Percentiles rank a stretch among this genome's conserved stretches.
phyloP scores from a whole-genome alignment of 2,329 filamentous ascomycete genomes.

The Ophiosphaerella narmari region DNA sequence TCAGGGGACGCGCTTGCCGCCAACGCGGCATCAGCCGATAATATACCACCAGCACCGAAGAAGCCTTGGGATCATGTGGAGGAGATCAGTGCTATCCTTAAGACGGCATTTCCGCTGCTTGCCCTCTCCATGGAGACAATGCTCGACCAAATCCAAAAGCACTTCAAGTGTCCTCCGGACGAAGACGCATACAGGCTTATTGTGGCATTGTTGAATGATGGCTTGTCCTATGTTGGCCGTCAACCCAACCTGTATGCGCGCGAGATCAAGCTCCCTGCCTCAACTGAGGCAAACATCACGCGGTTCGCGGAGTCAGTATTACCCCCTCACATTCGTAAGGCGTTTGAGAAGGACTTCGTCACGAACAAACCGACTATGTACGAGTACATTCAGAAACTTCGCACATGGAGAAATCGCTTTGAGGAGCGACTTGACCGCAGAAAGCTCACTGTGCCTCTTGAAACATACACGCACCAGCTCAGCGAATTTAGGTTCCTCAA shows the following conservation, averaged over 20 bases:
- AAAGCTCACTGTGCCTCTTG: conserved; percentile 72
- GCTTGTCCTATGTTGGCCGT: conserved; percentile 86
- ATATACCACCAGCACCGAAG: conserved; percentile 53
- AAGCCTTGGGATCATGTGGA: conserved; percentile 97
- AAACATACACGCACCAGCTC: conserved; percentile 85
- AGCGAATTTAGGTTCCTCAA: conserved; percentile 98
- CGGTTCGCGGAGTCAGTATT: conserved; percentile 96
- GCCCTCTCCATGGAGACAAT: conserved; percentile 99
- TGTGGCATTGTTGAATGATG: conserved; percentile 95
- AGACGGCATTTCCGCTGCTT: conserved; percentile 94
- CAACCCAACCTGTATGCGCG: conserved; percentile 85
- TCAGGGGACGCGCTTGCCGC: conserved; percentile 39
- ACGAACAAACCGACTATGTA: conserved; percentile 94
- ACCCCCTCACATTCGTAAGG: conserved; percentile 90
- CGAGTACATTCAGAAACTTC: conserved; percentile 96
- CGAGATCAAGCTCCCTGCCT: conserved; percentile 85
- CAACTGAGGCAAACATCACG: conserved; percentile 95
- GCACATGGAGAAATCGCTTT: conserved; percentile 95
- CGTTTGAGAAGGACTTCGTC: conserved; percentile 98
- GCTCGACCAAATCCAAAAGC: conserved; percentile 98
- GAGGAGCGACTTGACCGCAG: conserved; percentile 95
- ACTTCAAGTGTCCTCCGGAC: conserved; percentile 98
- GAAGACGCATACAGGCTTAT: conserved; percentile 98
- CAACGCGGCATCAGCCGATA: conserved; percentile 18
- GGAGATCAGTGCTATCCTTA: conserved; percentile 91